A percentile compares a stretch with the other conserved stretches of the same genome.
Conservation (phyloP, 169 alveolate species). For the Cryptosporidium muris region DNA sequence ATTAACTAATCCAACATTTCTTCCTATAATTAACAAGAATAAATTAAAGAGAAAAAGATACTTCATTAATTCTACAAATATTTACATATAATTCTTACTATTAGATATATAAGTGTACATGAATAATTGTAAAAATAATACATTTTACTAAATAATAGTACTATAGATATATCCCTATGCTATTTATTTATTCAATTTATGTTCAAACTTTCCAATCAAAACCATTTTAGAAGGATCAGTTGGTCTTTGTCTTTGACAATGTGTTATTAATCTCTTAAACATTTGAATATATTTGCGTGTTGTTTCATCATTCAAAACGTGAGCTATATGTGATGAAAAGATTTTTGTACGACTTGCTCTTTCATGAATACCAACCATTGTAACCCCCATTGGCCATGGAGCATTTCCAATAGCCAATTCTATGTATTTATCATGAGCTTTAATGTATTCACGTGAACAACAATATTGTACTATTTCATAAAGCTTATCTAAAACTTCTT, state of each 20-base stretch:
- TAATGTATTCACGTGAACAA: constrained; percentile 83
- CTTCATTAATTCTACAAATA: no score
- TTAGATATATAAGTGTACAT: no score
- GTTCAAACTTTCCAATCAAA: not conserved
- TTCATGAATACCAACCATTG: constrained; percentile 95
- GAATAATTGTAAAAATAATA: no score
- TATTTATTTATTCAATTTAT: no score
- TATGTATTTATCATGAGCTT: constrained; percentile 90
- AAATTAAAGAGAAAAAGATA: no score
- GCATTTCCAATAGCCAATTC: constrained; percentile 92
- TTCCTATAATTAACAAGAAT: no score
- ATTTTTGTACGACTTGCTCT: constrained; percentile 90
- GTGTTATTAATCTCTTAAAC: constrained; percentile 88
- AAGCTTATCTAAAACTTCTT: constrained; percentile 73
- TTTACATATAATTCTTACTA: no score
- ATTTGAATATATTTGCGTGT: constrained; percentile 87
- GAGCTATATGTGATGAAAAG: constrained; percentile 88
- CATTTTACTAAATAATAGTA: no score
- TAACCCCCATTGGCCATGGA: constrained; percentile 95
- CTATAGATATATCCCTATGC: no score
- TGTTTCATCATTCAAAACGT: constrained; percentile 91
- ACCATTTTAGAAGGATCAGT: not conserved
- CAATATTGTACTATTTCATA: constrained; percentile 82
- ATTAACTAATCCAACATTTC: no score
- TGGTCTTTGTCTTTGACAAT: constrained; percentile 73